phyloP scores from a whole-genome alignment of 2,329 filamentous ascomycete species.

The Calonectria pseudoturangicola region DNA sequence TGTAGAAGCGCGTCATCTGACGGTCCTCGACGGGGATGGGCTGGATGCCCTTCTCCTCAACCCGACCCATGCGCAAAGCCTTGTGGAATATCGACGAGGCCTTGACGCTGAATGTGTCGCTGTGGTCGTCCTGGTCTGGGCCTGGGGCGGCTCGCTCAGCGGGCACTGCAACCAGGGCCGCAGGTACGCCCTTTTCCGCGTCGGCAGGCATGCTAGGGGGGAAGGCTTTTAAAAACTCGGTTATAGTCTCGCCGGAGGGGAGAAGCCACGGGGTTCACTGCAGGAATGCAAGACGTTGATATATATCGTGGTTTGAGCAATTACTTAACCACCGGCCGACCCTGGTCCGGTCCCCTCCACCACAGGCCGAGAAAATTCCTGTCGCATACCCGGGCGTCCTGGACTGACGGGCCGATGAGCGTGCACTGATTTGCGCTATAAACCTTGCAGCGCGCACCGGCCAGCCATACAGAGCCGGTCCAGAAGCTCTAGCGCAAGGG shows the following conservation, averaged over 20 bases:
- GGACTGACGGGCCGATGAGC: slow-evolving; percentile 45
- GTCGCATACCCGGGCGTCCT: slow-evolving; percentile 38
- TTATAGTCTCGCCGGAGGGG: not conserved
- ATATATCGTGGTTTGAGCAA: slow-evolving; percentile 32
- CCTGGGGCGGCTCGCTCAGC: slow-evolving; percentile 39
- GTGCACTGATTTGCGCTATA: slow-evolving; percentile 48
- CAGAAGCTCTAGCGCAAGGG: slow-evolving; percentile 18
- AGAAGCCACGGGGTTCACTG: slow-evolving; percentile 5
- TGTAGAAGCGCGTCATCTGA: slow-evolving; percentile 63
- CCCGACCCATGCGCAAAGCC: slow-evolving; percentile 60
- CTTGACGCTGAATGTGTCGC: slow-evolving; percentile 54
- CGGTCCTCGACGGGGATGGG: slow-evolving; percentile 66
- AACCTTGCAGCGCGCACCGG: slow-evolving; percentile 42
- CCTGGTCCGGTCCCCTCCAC: slow-evolving; percentile 40
- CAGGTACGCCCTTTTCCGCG: slow-evolving; percentile 40
- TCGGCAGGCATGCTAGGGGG: slow-evolving; percentile 38
- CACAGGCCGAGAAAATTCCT: slow-evolving; percentile 39
- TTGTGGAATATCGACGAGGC: slow-evolving; percentile 56
- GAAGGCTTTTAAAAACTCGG: not conserved
- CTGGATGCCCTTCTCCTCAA: slow-evolving; percentile 66
- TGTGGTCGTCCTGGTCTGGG: slow-evolving; percentile 51
- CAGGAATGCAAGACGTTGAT: slow-evolving; percentile 25
- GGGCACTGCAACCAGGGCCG: slow-evolving; percentile 35
- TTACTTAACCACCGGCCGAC: slow-evolving; percentile 18
- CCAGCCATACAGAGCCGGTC: slow-evolving; percentile 33